Conservation (phyloP, 2,329 filamentous ascomycete species). For the Aspergillus tubingensis region DNA sequence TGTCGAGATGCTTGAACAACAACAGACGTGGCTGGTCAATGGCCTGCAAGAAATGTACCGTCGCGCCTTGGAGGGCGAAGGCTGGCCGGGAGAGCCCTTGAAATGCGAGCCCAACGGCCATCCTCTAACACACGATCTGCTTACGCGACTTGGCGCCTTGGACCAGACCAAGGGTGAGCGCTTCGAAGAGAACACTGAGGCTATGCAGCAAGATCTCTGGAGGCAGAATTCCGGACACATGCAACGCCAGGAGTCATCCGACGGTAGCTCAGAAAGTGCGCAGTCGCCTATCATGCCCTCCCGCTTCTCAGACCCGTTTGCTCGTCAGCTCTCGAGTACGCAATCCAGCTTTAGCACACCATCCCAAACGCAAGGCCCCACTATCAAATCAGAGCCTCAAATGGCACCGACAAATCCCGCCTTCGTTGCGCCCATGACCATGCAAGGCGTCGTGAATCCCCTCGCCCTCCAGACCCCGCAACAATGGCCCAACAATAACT, state of each 20-base stretch:
- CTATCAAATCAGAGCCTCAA: conserved; percentile 32
- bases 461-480: conserved; percentile 36
- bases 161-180: conserved; percentile 54
- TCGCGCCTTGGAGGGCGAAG: conserved; percentile 53
- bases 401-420: conserved; percentile 24
- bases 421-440: conserved; percentile 29
- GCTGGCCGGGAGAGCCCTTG: conserved; percentile 58
- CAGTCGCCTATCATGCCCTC: conserved; percentile 44
- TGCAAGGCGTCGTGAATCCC: conserved; percentile 41
- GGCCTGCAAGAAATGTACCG: conserved; percentile 64
- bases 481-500: conserved; percentile 29
- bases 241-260: conserved; percentile 57
- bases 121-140: conserved; percentile 65
- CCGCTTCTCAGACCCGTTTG: conserved; percentile 34
- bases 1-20: conserved; percentile 68
- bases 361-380: conserved; percentile 27
- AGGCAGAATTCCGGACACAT: conserved; percentile 55
- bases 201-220: conserved; percentile 58
- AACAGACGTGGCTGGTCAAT: conserved; percentile 63
- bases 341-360: conserved; percentile 44
- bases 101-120: conserved; percentile 55
- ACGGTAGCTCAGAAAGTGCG: conserved; percentile 59
- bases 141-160: conserved; percentile 60
- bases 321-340: conserved; percentile 41
- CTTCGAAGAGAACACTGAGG: conserved; percentile 61